Conservation (phyloP, 352 stramenopile species). For the Phytophthora citricola region DNA sequence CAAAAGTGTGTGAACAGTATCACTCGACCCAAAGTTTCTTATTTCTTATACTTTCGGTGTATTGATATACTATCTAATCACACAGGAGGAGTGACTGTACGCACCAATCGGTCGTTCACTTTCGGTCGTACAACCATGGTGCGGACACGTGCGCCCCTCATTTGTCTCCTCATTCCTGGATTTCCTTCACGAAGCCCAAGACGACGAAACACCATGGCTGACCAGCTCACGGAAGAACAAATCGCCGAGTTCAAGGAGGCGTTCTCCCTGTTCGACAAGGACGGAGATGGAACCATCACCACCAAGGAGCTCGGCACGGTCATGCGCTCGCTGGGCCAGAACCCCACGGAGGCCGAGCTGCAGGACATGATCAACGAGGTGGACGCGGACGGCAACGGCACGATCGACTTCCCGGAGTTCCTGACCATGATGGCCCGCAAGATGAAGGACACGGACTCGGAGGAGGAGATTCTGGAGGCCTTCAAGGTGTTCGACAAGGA, state of each 20-base stretch:
- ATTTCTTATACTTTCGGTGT: too few relatives aligned
- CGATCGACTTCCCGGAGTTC: constrained; percentile 99
- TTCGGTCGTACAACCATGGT: too few relatives aligned
- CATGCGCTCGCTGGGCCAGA: constrained; percentile 98
- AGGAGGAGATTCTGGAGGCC: constrained; percentile 98
- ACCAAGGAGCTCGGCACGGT: constrained; percentile 99
- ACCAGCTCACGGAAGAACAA: constrained; percentile 94
- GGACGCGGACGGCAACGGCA: constrained; percentile 99
- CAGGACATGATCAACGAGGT: constrained; percentile 99
- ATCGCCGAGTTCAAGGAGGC: constrained; percentile 99
- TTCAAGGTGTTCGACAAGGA: constrained; percentile 99
- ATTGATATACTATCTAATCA: too few relatives aligned
- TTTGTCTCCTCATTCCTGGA: constrained; percentile 59
- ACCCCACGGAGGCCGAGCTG: constrained; percentile 98
- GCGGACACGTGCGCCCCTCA: neutral
- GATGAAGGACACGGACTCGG: constrained; percentile 99
- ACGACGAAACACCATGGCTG: constrained; percentile 64
- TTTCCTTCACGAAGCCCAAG: constrained; percentile 59
- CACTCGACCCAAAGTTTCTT: too few relatives aligned
- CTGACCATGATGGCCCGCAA: constrained; percentile 99
- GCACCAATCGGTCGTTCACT: too few relatives aligned
- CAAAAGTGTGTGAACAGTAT: too few relatives aligned
- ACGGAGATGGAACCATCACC: constrained; percentile 98
- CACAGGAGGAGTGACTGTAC: too few relatives aligned
- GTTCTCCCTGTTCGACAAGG: constrained; percentile 99